A percentile compares a stretch with the other conserved stretches of the same genome.
Conservation (phyloP, 2,329 filamentous ascomycete genomes). For the Coccinonectria pachysandricola region DNA sequence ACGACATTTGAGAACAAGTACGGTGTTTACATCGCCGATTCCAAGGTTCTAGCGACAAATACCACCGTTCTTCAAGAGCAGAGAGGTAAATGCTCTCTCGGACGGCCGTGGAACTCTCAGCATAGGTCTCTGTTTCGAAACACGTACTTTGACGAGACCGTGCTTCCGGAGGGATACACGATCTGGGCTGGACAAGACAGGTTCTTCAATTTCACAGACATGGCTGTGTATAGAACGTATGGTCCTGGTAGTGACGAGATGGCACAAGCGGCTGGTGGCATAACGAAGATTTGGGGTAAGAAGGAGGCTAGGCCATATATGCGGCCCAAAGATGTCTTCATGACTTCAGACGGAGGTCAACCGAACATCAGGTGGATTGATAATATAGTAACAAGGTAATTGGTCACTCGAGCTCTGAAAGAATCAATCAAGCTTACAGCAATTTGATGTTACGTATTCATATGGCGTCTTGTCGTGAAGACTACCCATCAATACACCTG, state of each 20-base stretch:
- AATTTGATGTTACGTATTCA: no score
- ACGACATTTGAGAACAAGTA: constrained; percentile 58
- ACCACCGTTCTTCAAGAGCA: constrained; percentile 25
- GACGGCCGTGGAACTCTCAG: constrained; percentile 51
- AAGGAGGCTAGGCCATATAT: constrained; percentile 18
- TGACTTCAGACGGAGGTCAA: constrained; percentile 8
- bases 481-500: no score
- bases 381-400: no score
- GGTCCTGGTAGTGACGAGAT: constrained; percentile 45
- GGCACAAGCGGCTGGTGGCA: constrained; percentile 26
- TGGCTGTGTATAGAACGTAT: constrained; percentile 43
- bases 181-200: constrained; percentile 3
- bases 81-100: constrained; percentile 42
- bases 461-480: no score
- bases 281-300: constrained; percentile 37
- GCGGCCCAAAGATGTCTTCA: constrained; percentile 9
- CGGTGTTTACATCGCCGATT: constrained; percentile 53
- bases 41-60: constrained; percentile 45
- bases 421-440: no score
- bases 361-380: constrained; percentile 9
- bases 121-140: constrained; percentile 48
- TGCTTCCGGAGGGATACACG: constrained; percentile 43
- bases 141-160: constrained; percentile 43
- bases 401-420: no score
- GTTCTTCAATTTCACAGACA: constrained; percentile 37